A percentile compares a stretch with the other conserved stretches of the same genome.
phyloP scores from a whole-genome alignment of 768 basidiomycete species.

The Holtermanniella nyarrowii region DNA sequence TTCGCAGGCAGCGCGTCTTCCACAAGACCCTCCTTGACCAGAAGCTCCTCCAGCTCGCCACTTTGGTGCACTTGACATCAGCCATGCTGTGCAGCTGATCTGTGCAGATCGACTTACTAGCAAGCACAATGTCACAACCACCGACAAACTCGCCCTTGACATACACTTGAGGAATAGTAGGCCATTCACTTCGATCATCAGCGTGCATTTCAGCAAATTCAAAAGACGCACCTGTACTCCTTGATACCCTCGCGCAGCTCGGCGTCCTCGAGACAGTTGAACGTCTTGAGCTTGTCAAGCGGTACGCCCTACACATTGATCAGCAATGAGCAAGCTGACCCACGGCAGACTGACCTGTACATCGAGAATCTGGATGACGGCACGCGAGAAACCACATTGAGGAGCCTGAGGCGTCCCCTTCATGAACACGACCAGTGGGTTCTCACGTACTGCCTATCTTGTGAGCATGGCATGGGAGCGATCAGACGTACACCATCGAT shows the following conservation, averaged over 20 bases:
- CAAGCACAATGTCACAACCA: slow-evolving; percentile 87
- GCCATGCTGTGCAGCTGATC: neutral
- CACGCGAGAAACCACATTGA: slow-evolving; percentile 92
- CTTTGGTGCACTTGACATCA: slow-evolving; percentile 74
- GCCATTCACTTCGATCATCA: slow-evolving; percentile 69
- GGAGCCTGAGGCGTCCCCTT: slow-evolving; percentile 82
- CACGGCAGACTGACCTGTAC: slow-evolving; percentile 35
- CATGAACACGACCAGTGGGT: slow-evolving; percentile 93
- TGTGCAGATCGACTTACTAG: slow-evolving; percentile 52
- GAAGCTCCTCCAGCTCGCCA: slow-evolving; percentile 76
- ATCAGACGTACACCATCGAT: slow-evolving; percentile 34
- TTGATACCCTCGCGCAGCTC: slow-evolving; percentile 81
- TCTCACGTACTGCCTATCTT: slow-evolving; percentile 53
- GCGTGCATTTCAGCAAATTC: neutral
- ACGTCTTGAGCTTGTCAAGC: slow-evolving; percentile 70
- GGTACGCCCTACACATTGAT: slow-evolving; percentile 59
- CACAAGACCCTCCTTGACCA: slow-evolving; percentile 62
- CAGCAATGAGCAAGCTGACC: neutral
- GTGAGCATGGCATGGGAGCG: neutral
- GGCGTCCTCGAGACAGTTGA: slow-evolving; percentile 75
- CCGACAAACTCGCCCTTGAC: slow-evolving; percentile 92
- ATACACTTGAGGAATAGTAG: slow-evolving; percentile 92
- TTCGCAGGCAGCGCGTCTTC: slow-evolving; percentile 40
- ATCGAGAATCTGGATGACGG: slow-evolving; percentile 81
- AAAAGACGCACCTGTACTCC: slow-evolving; percentile 78